Conservation (phyloP, 345 rosid genomes). For the Adansonia digitata region DNA sequence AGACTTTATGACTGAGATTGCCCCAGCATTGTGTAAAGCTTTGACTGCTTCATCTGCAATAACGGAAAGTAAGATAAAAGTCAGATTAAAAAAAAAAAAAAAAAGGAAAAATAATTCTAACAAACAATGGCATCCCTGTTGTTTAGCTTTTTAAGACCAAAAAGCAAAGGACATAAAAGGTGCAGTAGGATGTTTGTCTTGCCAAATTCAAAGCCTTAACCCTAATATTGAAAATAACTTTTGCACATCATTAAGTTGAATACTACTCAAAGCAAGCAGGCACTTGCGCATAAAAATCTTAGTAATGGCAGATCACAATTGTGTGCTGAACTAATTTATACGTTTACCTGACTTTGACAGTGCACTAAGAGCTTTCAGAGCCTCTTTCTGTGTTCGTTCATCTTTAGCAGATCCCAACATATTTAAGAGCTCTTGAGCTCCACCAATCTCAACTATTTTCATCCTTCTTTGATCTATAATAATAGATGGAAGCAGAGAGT, state of each 20-base stretch:
- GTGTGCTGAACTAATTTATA: neutral
- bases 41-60: conserved; percentile 70
- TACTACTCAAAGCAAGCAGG: neutral
- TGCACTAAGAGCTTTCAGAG: conserved; percentile 71
- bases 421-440: conserved; percentile 67
- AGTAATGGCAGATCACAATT: neutral
- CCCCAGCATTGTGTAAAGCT: conserved; percentile 57
- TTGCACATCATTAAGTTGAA: neutral
- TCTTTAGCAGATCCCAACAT: conserved; percentile 81
- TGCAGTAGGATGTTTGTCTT: neutral
- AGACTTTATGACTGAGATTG: conserved; percentile 46
- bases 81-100: neutral
- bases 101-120: neutral
- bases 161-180: neutral
- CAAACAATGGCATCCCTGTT: neutral
- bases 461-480: conserved; percentile 74
- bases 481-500: conserved; percentile 7
- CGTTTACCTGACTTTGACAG: conserved; percentile 56
- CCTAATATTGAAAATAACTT: neutral
- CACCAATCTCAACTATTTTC: conserved; percentile 87
- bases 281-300: neutral
- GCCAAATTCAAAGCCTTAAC: neutral
- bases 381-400: conserved; percentile 73
- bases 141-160: neutral
- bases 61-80: neutral